A percentile compares a stretch with the other conserved stretches of the same genome.
Conservation (phyloP, 2,329 filamentous ascomycete species). For the Gliomastix tumulicola region DNA sequence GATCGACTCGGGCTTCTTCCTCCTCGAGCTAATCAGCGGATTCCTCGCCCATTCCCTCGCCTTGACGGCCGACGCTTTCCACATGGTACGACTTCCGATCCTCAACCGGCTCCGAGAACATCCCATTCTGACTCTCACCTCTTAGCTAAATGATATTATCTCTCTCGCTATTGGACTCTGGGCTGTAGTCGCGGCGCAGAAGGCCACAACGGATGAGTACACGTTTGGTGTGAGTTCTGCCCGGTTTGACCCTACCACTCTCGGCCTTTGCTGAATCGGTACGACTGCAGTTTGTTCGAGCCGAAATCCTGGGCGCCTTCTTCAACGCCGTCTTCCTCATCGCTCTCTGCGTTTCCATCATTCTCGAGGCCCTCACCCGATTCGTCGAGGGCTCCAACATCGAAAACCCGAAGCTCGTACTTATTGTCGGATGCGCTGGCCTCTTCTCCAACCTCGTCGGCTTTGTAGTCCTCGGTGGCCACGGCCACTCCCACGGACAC, state of each 20-base stretch:
- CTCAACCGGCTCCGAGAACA: conserved; percentile 1
- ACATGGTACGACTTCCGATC: conserved; percentile 63
- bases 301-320: conserved; percentile 91
- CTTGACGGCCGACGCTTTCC: conserved; percentile 92
- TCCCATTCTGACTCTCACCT: neutral
- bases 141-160: conserved; percentile 89
- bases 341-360: conserved; percentile 90
- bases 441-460: conserved; percentile 84
- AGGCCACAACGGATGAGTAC: conserved; percentile 81
- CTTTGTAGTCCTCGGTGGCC: conserved; percentile 86
- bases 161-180: conserved; percentile 88
- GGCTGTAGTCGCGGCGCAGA: conserved; percentile 85
- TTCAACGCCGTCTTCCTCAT: conserved; percentile 98
- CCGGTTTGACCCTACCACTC: neutral
- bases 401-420: conserved; percentile 74
- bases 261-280: neutral
- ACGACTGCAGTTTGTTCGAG: conserved; percentile 76
- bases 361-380: conserved; percentile 88
- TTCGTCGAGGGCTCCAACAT: conserved; percentile 89
- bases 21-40: conserved; percentile 79
- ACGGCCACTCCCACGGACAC: conserved; percentile 73
- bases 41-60: conserved; percentile 87
- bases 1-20: conserved; percentile 85
- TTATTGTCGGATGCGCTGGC: conserved; percentile 82
- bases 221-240: conserved; percentile 73